Evolutionary conservation across 257 asterid genomes (phyloP).

Genomic region (Solanum pennellii): DNA sequence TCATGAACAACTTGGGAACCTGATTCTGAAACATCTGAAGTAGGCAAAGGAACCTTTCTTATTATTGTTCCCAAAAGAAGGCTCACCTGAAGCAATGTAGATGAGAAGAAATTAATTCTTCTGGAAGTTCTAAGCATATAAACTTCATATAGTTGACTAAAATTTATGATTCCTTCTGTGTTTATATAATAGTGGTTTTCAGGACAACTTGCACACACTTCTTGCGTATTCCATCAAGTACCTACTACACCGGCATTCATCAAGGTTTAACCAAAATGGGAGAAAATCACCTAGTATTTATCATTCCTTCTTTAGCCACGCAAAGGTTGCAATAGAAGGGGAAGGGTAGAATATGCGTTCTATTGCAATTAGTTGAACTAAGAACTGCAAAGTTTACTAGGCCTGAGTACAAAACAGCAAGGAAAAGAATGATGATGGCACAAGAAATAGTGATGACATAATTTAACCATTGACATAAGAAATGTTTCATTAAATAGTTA

Average conservation of each 20-base stretch:
- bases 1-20: conserved; percentile 13
- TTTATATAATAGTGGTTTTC: background rate
- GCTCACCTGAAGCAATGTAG: conserved; percentile 54
- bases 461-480: background rate
- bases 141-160: background rate
- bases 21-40: conserved; percentile 37
- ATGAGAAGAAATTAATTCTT: background rate
- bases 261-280: background rate
- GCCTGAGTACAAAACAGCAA: background rate
- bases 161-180: background rate
- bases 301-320: background rate
- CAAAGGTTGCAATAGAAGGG: background rate
- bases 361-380: background rate
- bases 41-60: conserved; percentile 79
- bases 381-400: background rate
- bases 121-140: background rate
- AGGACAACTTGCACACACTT: background rate
- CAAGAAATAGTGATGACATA: conserved; percentile 2
- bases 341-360: background rate
- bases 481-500: background rate
- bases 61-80: conserved; percentile 91
- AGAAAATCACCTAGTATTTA: background rate
- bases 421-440: background rate
- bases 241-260: background rate
- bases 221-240: background rate